phyloP scores from a whole-genome alignment of 495 filamentous ascomycete genomes.

The Parmelia sp. region DNA sequence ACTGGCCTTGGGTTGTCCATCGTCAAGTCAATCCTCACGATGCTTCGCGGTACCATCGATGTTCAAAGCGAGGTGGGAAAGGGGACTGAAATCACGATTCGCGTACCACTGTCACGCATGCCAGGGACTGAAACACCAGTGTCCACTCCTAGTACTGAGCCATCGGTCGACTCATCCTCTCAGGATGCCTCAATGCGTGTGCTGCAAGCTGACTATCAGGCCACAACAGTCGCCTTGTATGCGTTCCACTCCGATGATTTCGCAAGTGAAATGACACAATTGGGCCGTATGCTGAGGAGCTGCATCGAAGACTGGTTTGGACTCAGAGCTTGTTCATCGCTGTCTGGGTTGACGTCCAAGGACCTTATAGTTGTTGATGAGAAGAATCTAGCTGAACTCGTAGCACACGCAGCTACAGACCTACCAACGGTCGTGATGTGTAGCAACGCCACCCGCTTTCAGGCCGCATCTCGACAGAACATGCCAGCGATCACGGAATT shows the following conservation, averaged over 20 bases:
- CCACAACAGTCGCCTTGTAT: conserved; percentile 29
- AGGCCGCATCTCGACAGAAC: conserved; percentile 10
- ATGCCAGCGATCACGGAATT: conserved; percentile 34
- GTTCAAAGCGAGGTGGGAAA: conserved; percentile 44
- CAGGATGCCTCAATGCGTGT: conserved; percentile 19
- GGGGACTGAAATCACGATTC: conserved; percentile 48
- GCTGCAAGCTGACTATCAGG: conserved; percentile 15
- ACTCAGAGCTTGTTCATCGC: conserved; percentile 25
- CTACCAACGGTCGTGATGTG: conserved; percentile 24
- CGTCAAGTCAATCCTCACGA: conserved; percentile 48
- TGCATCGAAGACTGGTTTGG: conserved; percentile 44
- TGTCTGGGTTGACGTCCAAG: conserved; percentile 6
- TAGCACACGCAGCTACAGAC: not conserved
- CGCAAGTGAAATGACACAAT: conserved; percentile 7
- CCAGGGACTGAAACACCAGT: conserved; percentile 20
- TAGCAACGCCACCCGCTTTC: conserved; percentile 22
- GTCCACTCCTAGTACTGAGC: conserved; percentile 23
- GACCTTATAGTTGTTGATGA: conserved; percentile 41
- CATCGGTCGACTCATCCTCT: conserved; percentile 5
- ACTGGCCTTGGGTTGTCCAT: conserved; percentile 50
- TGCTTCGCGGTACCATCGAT: conserved; percentile 48
- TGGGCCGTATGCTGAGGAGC: conserved; percentile 23
- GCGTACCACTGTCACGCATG: conserved; percentile 37
- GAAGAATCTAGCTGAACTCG: conserved; percentile 14
- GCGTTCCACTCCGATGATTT: conserved; percentile 21